These are phyloP conservation scores for Colletotrichum tropicale DNA, from an alignment of 2,329 filamentous ascomycete species.

Conservation along the genomic window DNA sequence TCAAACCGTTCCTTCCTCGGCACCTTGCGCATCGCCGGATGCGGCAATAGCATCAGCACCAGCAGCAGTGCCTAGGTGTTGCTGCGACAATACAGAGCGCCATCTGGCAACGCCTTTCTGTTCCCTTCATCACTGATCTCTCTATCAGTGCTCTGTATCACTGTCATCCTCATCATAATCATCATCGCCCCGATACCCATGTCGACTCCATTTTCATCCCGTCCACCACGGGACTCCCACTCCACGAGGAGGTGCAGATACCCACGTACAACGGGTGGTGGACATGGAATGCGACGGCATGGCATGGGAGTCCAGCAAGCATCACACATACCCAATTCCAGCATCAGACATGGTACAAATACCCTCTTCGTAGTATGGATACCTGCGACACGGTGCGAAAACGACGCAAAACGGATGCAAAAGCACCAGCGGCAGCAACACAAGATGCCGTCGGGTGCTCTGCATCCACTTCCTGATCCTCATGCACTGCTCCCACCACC, in stretches of 20 bases:
- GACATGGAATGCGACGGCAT: neutral
- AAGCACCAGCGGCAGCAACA: neutral
- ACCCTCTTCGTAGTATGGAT: neutral
- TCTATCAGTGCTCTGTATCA: neutral
- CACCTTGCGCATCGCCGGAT: neutral
- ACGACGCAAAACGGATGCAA: neutral
- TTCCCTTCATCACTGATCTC: neutral
- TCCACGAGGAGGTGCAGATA: neutral
- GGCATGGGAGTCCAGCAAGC: neutral
- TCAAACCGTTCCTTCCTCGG: constrained; percentile 1
- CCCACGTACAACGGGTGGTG: neutral
- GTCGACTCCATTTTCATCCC: neutral
- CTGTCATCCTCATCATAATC: neutral
- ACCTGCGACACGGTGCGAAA: neutral
- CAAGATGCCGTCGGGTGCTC: neutral
- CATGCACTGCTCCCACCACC: neutral
- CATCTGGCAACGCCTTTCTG: neutral
- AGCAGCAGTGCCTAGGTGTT: neutral
- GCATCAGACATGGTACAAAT: neutral
- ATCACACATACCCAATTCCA: neutral
- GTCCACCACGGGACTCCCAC: neutral
- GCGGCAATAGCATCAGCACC: neutral
- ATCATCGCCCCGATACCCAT: neutral
- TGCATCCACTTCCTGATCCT: neutral
- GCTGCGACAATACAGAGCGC: neutral